These are phyloP conservation scores for Jacaranda copaia DNA, from an alignment of 257 asterid species.

Conservation along the genomic window DNA sequence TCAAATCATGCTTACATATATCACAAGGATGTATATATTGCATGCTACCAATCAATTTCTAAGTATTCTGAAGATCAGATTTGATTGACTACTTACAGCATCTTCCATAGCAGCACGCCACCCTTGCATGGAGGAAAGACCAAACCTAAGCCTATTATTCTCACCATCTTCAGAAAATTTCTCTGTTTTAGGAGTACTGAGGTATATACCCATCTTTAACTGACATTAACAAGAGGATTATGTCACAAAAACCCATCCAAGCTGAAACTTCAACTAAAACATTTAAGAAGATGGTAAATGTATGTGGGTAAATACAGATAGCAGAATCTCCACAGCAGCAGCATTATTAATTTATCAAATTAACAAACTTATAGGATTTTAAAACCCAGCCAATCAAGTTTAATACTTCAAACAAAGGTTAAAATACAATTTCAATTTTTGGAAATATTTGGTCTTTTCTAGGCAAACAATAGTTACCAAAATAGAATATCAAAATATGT, in stretches of 20 bases:
- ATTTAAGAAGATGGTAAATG: background rate
- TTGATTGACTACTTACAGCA: slow-evolving; percentile 73
- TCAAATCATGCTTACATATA: no score
- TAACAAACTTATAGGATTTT: background rate
- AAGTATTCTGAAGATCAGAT: background rate
- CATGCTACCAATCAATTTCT: background rate
- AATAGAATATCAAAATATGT: background rate
- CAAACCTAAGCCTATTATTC: slow-evolving; percentile 71
- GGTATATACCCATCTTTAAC: slow-evolving; percentile 87
- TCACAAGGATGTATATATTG: no score
- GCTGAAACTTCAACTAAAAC: background rate
- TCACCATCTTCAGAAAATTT: slow-evolving; percentile 89
- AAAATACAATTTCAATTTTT: background rate
- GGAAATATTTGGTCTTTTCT: background rate
- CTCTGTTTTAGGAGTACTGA: slow-evolving; percentile 92
- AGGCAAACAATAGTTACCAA: background rate
- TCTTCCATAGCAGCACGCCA: slow-evolving; percentile 99
- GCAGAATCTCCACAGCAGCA: background rate
- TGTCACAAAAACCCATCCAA: slow-evolving; percentile 24
- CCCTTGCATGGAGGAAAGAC: slow-evolving; percentile 95
- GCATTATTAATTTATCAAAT: background rate
- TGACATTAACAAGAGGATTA: slow-evolving; percentile 42
- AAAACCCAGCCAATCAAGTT: background rate
- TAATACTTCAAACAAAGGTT: background rate
- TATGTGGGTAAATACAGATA: background rate